These are phyloP conservation scores for Jamesozyma lodderae DNA, from an alignment of 805 yeast genomes.

Conservation along the genomic window DNA sequence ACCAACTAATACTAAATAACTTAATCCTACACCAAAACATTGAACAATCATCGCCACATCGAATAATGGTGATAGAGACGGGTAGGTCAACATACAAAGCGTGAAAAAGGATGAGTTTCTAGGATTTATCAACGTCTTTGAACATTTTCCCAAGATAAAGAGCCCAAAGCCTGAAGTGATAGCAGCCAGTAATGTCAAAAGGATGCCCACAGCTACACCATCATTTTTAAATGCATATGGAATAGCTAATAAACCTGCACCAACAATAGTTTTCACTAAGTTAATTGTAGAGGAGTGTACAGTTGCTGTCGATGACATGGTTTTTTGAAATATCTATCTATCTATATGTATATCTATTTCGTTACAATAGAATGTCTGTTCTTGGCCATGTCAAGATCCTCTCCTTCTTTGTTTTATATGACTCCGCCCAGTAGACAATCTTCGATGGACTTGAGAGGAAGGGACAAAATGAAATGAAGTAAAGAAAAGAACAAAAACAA, in stretches of 20 bases:
- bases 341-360: not conserved
- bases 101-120: constrained; percentile 61
- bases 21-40: constrained; percentile 70
- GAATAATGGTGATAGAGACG: constrained; percentile 57
- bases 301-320: constrained; percentile 36
- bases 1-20: constrained; percentile 66
- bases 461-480: too few species aligned
- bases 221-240: constrained; percentile 63
- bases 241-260: constrained; percentile 67
- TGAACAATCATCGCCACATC: constrained; percentile 68
- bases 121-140: constrained; percentile 46
- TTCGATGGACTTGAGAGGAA: too few species aligned
- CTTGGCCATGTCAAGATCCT: too few species aligned
- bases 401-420: too few species aligned
- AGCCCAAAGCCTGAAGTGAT: constrained; percentile 60
- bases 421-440: too few species aligned
- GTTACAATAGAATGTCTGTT: not conserved
- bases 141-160: constrained; percentile 49
- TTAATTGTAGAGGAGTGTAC: constrained; percentile 53
- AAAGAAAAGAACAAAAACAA: too few species aligned
- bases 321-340: not conserved
- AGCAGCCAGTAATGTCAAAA: constrained; percentile 53
- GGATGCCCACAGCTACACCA: constrained; percentile 50
- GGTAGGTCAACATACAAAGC: constrained; percentile 62
- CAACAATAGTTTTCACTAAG: constrained; percentile 67